These are phyloP conservation scores for Lasiodiplodia theobromae DNA, from an alignment of 2,329 filamentous ascomycete genomes.

Conservation along the genomic window DNA sequence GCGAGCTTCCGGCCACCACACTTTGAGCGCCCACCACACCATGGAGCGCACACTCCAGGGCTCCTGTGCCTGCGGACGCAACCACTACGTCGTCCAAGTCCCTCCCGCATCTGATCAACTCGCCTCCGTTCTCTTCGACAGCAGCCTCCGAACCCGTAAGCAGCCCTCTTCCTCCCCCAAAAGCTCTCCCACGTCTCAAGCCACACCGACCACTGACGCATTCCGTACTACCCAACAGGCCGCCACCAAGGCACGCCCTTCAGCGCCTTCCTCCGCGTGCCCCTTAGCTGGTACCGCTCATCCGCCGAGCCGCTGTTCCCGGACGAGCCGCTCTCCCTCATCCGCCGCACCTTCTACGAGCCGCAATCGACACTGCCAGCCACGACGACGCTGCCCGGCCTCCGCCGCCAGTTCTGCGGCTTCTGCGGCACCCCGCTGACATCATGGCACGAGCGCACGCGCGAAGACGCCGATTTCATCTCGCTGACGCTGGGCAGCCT, in stretches of 20 bases:
- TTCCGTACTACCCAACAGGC: constrained; percentile 55
- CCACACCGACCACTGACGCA: not conserved
- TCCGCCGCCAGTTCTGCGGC: constrained; percentile 82
- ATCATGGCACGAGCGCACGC: constrained; percentile 80
- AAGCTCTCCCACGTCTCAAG: not conserved
- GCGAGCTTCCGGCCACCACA: not conserved
- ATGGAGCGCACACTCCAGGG: constrained; percentile 68
- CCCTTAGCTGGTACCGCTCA: constrained; percentile 80
- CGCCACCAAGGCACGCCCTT: constrained; percentile 73
- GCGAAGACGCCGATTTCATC: constrained; percentile 77
- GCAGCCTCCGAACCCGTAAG: constrained; percentile 74
- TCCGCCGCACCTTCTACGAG: constrained; percentile 52
- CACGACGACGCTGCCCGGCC: not conserved
- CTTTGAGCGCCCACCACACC: not conserved
- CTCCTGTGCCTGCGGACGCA: constrained; percentile 85
- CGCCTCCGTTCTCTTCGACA: constrained; percentile 78
- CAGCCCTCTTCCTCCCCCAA: constrained; percentile 35
- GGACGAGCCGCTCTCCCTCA: constrained; percentile 67
- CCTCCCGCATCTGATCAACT: constrained; percentile 64
- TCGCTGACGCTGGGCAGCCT: constrained; percentile 82
- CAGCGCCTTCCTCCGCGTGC: constrained; percentile 82
- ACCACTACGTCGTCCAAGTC: constrained; percentile 77
- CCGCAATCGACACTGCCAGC: constrained; percentile 50
- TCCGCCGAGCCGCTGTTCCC: constrained; percentile 77
- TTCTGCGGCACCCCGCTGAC: constrained; percentile 88